Evolutionary conservation across 371 early-diverging fungal species (phyloP), one percentile per base, ranked within the genome.

Genomic region (Mucor circinelloides): DNA sequence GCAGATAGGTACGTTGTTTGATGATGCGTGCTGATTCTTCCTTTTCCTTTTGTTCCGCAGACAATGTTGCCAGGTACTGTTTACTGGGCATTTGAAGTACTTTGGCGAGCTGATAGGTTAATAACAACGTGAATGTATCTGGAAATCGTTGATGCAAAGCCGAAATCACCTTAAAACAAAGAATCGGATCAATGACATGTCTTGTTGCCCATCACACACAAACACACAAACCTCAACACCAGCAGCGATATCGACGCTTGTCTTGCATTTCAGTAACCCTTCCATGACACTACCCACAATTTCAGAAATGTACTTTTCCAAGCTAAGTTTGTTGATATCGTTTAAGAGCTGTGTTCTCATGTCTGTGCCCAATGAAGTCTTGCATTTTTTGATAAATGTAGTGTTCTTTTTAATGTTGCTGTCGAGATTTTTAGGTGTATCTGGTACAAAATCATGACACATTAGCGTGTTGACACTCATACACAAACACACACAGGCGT

Each of bases 221-320:
- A 13, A 25, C 23, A 0, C 7, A 23, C 34, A 60, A 84, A 88
- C 89, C 70, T 97, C 95, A 7, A 95, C 90, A 5, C 93, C 93
- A 0, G 96, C 94, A 60, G 76, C 75, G 31, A 95, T 85, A 74
- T 97, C 98, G 4, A 82, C 75, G 8, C 84, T 75, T 2, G 86
- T 82, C 70, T 90, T 90, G 72, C 94, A 91, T 46, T 89, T 87
- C 8, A 84, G 67, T 68, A 88, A 78, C 17, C 93, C 93, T 63
- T 97, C 98, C 36, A 89, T 77, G 9, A 95, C 87, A 23, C 95
- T 91, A 2, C 89, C 82, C 3, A 92, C 95, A 21, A 97, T 87
- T 85, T 99, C 99, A 34, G 91, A 90, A 66, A 97, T 86, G 76
- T 97, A 99, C 74, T 98, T 99, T 73, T 96, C 98, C n/a, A 98